Conservation (phyloP, 495 filamentous ascomycete species). For the Podospora sp. region DNA sequence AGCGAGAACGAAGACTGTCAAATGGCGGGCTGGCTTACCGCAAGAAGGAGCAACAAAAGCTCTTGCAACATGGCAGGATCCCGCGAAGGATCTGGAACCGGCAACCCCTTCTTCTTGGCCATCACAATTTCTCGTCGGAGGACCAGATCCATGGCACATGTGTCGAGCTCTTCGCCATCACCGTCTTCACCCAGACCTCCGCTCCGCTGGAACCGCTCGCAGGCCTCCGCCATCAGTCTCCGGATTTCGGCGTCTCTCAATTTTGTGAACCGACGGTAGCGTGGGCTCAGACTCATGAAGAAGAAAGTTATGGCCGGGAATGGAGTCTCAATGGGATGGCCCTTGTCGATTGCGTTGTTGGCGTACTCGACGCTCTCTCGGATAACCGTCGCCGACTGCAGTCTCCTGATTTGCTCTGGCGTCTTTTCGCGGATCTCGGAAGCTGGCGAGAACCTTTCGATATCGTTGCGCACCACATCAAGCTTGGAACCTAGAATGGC, state of each 20-base stretch:
- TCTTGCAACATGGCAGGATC: constrained; percentile 36
- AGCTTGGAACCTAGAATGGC: constrained; percentile 35
- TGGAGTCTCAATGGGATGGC: neutral
- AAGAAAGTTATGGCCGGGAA: constrained; percentile 1
- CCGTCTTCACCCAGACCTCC: constrained; percentile 11
- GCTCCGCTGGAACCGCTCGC: constrained; percentile 21
- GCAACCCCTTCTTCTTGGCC: constrained; percentile 28
- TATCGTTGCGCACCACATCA: constrained; percentile 27
- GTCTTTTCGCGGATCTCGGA: neutral
- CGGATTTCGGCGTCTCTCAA: constrained; percentile 26
- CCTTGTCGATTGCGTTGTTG: constrained; percentile 16
- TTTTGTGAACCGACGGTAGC: constrained; percentile 27
- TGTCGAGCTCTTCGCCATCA: constrained; percentile 29
- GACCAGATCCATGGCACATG: constrained; percentile 42
- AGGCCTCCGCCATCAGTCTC: constrained; percentile 23
- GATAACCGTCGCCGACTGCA: constrained; percentile 2
- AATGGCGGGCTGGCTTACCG: constrained; percentile 11
- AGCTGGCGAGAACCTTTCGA: constrained; percentile 4
- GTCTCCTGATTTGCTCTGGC: neutral
- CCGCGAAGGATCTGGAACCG: constrained; percentile 24
- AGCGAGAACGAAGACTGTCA: neutral
- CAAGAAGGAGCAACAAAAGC: constrained; percentile 28
- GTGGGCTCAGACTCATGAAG: constrained; percentile 14
- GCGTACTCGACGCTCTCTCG: constrained; percentile 13
- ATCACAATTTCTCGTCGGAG: constrained; percentile 33